Conservation (phyloP, 2,329 filamentous ascomycete genomes). For the Coniochaeta sp. region DNA sequence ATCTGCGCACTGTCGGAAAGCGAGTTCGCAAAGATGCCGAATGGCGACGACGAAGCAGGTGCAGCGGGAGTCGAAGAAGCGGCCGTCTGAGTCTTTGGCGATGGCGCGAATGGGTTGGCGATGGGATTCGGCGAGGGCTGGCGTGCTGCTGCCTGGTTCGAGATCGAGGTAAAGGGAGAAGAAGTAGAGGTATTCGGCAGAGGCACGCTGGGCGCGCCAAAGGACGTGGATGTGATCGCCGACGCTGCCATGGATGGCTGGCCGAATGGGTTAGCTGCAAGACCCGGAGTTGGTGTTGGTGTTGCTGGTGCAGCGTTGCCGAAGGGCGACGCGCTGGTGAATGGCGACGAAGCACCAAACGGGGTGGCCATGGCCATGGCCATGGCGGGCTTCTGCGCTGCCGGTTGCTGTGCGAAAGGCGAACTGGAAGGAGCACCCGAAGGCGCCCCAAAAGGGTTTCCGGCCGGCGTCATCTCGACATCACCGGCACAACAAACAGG, state of each 20-base stretch:
- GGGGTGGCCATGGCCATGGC: neutral
- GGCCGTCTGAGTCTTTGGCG: neutral
- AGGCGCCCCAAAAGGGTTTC: constrained; percentile 18
- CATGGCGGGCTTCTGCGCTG: neutral
- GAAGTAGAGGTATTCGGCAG: neutral
- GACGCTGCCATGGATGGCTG: neutral
- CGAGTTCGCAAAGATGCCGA: neutral
- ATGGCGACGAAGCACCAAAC: neutral
- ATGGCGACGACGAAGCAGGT: neutral
- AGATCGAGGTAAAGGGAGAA: too few species aligned
- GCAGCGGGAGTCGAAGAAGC: neutral
- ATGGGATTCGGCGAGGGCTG: constrained; percentile 4
- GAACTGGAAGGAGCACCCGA: neutral
- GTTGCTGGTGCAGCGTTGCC: neutral
- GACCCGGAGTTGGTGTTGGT: neutral
- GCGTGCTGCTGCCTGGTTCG: constrained; percentile 2
- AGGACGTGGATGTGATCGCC: neutral
- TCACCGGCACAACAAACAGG: neutral
- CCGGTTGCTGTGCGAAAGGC: neutral
- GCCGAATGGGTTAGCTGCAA: neutral
- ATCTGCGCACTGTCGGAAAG: neutral
- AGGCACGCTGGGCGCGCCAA: neutral
- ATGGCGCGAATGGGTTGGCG: constrained; percentile 6
- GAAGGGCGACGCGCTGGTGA: neutral
- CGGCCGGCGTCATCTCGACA: constrained; percentile 14